Percentiles rank a stretch among this genome's conserved stretches.
These are phyloP conservation scores for Bidens hawaiensis DNA, from an alignment of 140 eudicot species.

Conservation along the genomic window DNA sequence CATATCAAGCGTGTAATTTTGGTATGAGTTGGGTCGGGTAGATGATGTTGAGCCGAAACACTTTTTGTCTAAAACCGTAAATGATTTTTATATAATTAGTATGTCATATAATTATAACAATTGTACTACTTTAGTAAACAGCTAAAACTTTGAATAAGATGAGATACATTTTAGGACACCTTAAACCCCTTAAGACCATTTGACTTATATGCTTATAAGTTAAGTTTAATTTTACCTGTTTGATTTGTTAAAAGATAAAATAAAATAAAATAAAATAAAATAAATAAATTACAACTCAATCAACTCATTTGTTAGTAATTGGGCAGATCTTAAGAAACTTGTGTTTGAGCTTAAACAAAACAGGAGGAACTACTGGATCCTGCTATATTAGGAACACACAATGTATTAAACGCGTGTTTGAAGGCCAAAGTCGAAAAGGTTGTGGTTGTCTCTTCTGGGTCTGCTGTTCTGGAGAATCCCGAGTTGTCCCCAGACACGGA, in stretches of 20 bases:
- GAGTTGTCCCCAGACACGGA: conserved; percentile 32
- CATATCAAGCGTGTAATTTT: not conserved
- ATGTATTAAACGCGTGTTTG: conserved; percentile 40
- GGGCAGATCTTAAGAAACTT: not conserved
- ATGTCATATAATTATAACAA: no score
- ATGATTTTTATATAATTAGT: no score
- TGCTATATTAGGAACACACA: conserved; percentile 41
- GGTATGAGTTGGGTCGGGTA: not conserved
- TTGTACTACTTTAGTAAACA: no score
- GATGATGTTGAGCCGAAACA: not conserved
- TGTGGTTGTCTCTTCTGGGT: conserved; percentile 42
- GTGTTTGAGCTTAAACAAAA: not conserved
- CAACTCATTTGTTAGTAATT: not conserved
- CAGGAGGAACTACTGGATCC: conserved; percentile 44
- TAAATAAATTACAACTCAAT: no score
- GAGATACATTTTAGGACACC: not conserved
- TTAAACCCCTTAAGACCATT: not conserved
- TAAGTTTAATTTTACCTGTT: not conserved
- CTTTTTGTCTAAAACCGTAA: no score
- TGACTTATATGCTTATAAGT: not conserved
- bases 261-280: not conserved
- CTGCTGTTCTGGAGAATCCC: conserved; percentile 34
- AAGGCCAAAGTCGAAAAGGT: conserved; percentile 34
- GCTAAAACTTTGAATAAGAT: not conserved
- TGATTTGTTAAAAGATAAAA: not conserved